Percentiles rank a stretch among this genome's conserved stretches.
Evolutionary conservation across 306 rosid species (phyloP).

Genomic region (Inga leiocalycina): DNA sequence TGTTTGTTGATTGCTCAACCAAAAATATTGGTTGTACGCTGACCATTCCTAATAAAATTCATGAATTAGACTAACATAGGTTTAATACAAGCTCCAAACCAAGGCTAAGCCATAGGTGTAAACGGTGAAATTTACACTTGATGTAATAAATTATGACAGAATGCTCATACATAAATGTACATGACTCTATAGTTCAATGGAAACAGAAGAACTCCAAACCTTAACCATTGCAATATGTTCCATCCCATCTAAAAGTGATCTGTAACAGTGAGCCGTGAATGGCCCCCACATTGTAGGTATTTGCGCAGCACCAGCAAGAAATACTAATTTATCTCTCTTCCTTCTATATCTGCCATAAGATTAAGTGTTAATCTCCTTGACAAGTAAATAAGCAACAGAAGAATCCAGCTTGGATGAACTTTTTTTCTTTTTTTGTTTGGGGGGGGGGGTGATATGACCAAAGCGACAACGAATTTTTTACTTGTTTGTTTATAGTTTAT

Average conservation of each 20-base stretch:
- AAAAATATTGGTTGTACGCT: conserved; percentile 7
- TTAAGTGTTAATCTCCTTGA: conserved; percentile 26
- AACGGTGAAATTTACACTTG: background rate
- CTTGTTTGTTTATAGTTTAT: background rate
- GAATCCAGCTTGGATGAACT: background rate
- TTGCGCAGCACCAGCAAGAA: conserved; percentile 63
- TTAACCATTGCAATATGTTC: conserved; percentile 99
- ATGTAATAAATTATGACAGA: conserved; percentile 6
- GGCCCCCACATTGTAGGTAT: conserved; percentile 99
- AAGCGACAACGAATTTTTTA: background rate
- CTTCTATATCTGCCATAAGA: conserved; percentile 77
- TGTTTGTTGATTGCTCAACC: conserved; percentile 2
- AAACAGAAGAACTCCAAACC: conserved; percentile 49
- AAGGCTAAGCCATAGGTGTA: conserved; percentile 1
- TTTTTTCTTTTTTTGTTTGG: background rate
- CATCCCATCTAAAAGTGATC: conserved; percentile 79
- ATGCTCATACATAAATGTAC: background rate
- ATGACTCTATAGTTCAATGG: background rate
- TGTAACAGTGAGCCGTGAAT: conserved; percentile 77
- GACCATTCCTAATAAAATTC: background rate
- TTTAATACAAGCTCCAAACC: conserved; percentile 6
- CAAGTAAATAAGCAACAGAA: conserved; percentile 22
- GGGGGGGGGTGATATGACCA: background rate
- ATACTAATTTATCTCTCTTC: conserved; percentile 80
- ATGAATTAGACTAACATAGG: background rate